A percentile compares a stretch with the other conserved stretches of the same genome.
These are phyloP conservation scores for Trichocladium antarcticum DNA, from an alignment of 495 filamentous ascomycete genomes.

Conservation along the genomic window DNA sequence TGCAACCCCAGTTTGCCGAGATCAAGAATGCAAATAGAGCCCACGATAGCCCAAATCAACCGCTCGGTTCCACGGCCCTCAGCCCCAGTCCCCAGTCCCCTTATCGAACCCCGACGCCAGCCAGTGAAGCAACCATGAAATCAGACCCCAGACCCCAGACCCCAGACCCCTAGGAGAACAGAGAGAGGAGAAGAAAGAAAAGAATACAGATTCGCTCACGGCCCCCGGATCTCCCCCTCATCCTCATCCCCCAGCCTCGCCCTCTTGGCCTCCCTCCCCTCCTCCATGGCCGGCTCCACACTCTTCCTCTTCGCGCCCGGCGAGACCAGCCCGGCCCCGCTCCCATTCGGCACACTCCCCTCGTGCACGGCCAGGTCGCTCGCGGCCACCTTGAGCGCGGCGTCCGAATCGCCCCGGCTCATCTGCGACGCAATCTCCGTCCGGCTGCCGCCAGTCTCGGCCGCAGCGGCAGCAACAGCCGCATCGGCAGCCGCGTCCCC, in stretches of 20 bases:
- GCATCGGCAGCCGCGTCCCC: neutral
- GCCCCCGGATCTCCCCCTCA: slow-evolving; percentile 19
- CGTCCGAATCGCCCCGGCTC: slow-evolving; percentile 35
- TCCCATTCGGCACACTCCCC: neutral
- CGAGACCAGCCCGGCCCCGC: slow-evolving; percentile 20
- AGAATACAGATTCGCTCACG: neutral
- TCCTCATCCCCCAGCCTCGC: slow-evolving; percentile 13
- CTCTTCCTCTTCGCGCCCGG: slow-evolving; percentile 23
- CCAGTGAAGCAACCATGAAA: neutral
- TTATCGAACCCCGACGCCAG: neutral
- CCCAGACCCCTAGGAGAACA: too few species aligned
- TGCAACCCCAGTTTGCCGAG: neutral
- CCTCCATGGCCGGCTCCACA: slow-evolving; percentile 18
- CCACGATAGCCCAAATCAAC: neutral
- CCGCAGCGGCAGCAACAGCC: neutral
- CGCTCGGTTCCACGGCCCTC: neutral
- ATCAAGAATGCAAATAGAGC: too few species aligned
- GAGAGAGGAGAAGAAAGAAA: neutral
- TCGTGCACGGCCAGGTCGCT: slow-evolving; percentile 35
- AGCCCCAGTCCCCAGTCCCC: neutral
- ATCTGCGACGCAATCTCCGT: slow-evolving; percentile 18
- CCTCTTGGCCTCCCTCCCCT: slow-evolving; percentile 17
- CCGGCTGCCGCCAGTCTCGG: neutral
- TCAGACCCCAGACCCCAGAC: neutral
- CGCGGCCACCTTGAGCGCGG: slow-evolving; percentile 36